Evolutionary conservation across 306 rosid species (phyloP), one percentile per base, ranked within the genome.

Genomic region (Dalbergia cochinchinensis): DNA sequence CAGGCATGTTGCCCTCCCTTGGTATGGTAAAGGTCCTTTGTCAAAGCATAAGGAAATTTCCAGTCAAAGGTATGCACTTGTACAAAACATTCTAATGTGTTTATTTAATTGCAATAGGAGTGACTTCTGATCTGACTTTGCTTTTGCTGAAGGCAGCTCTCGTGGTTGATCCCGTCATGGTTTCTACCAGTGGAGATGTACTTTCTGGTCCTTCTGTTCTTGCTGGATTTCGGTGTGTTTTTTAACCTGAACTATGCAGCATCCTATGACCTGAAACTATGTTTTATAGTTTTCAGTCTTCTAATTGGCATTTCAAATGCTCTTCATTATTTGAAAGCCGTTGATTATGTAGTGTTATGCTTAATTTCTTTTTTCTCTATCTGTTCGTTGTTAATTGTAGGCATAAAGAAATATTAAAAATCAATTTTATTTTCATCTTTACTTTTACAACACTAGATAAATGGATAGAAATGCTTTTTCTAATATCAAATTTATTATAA

Each of bases 131-230:
- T 47, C 77, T 83, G 70, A 76, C 67, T 88, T 75, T 5, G 61
- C 78, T 44, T 65, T 88, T 44, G 84, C 66, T 87, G 87, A 88
- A 88, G 90, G 86, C 86, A 94, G 97, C 95, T 89, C 87, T 94
- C 85, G 99, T 94, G 79, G 94, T 94, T 86, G 99, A 94, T 87
- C 99, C 99, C 60, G 97, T 94, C 64, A 91, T 92, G 99, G 89
- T 91, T 82, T 94, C 97, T 79, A 91, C 99, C 47, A 92, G 97
- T 78, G 97, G 97, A 74, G 97, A 92, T 82, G 83, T 88, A 44
- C 89, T 94, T 70, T 86, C 91, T 48, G 92, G 87, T 77, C 94
- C 94, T 44, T 85, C 97, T 47, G 88, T 89, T 82, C 85, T 94
- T 69, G 71, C 86, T 16, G 92, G 84, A 69, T 90, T 92, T 59